phyloP scores from a whole-genome alignment of 2,329 filamentous ascomycete species.

The Trichophyton schoenleinii region DNA sequence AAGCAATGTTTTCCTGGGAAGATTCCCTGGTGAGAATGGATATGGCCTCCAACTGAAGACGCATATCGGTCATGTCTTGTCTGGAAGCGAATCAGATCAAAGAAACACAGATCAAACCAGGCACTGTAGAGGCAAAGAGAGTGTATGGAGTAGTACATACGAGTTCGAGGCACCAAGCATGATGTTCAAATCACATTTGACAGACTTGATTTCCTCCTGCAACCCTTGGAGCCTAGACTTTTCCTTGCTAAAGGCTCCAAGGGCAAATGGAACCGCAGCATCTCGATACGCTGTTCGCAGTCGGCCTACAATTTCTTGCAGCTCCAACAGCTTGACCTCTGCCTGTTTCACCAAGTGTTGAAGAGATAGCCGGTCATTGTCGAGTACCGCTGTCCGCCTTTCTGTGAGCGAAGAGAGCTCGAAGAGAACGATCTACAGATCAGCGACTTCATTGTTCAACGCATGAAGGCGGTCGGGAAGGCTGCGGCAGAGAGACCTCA shows the following conservation, averaged over 20 bases:
- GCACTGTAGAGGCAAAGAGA: too few relatives aligned
- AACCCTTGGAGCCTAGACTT: conserved; percentile 17
- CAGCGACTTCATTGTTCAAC: conserved; percentile 22
- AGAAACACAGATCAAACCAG: neutral
- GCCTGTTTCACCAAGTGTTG: conserved; percentile 19
- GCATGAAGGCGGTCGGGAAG: conserved; percentile 22
- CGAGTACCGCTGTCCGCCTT: conserved; percentile 6
- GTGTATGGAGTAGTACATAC: conserved; percentile 8
- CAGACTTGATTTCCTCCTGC: conserved; percentile 18
- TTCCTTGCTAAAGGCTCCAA: conserved; percentile 9
- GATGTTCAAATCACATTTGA: conserved; percentile 21
- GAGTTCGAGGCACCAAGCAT: conserved; percentile 21
- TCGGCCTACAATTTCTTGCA: conserved; percentile 16
- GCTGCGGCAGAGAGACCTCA: conserved; percentile 17
- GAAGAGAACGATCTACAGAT: conserved; percentile 21
- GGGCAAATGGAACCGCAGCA: neutral
- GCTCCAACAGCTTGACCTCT: conserved; percentile 17
- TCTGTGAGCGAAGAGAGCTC: neutral
- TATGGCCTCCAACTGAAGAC: conserved; percentile 16
- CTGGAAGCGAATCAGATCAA: conserved; percentile 8
- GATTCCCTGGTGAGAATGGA: conserved; percentile 15
- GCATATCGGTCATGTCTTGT: conserved; percentile 18
- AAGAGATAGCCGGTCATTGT: conserved; percentile 8
- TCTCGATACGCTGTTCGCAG: conserved; percentile 7
- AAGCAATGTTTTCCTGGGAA: conserved; percentile 12